Evolutionary conservation across 306 rosid genomes (phyloP).

Genomic region (Malus fusca): DNA sequence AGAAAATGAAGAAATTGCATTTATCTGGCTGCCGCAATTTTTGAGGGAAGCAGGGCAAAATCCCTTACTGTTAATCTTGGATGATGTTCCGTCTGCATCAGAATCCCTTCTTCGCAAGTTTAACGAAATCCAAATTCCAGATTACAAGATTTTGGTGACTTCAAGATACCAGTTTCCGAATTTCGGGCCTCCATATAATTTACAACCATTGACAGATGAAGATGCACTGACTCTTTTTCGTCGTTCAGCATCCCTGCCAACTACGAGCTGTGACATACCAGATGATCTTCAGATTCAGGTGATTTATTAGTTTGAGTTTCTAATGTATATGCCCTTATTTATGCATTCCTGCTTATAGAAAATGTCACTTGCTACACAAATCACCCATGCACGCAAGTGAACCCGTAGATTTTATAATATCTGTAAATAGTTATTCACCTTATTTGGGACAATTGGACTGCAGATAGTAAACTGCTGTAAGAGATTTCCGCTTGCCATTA

Average conservation of each 20-base stretch:
- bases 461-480: constrained; percentile 44
- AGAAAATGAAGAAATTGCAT: constrained; percentile 22
- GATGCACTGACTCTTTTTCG: constrained; percentile 31
- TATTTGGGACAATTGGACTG: constrained; percentile 2
- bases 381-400: not conserved
- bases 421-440: not conserved
- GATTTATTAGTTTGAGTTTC: not conserved
- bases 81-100: constrained; percentile 8
- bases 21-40: not conserved
- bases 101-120: constrained; percentile 21
- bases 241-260: constrained; percentile 22
- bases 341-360: no score
- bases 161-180: constrained; percentile 14
- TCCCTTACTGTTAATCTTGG: constrained; percentile 3
- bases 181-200: constrained; percentile 5
- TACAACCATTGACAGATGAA: constrained; percentile 24
- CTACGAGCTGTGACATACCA: constrained; percentile 6
- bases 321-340: not conserved
- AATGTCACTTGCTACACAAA: not conserved
- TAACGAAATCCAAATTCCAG: constrained; percentile 9
- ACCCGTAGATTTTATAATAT: not conserved
- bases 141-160: constrained; percentile 26
- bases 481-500: constrained; percentile 42
- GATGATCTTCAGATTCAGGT: constrained; percentile 34
- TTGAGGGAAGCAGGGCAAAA: not conserved